These are phyloP conservation scores for Penicillium carneum DNA, from an alignment of 2,329 filamentous ascomycete genomes.

Conservation along the genomic window DNA sequence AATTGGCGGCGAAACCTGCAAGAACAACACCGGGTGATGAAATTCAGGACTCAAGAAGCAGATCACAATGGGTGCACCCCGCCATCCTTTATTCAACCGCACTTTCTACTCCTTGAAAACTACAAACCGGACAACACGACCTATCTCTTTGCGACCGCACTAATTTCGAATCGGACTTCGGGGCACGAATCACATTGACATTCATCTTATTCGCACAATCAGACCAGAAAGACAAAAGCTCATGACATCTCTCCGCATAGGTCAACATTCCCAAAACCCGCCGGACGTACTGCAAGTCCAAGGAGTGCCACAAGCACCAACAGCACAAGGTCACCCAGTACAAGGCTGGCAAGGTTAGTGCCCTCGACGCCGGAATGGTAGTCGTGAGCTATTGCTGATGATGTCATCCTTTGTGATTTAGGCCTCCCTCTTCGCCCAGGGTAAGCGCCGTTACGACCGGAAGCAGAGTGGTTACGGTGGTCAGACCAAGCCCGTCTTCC, in stretches of 20 bases:
- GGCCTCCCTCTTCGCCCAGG: conserved; percentile 94
- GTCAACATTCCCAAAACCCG: conserved; percentile 99
- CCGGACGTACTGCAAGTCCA: conserved; percentile 97
- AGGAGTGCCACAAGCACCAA: conserved; percentile 90
- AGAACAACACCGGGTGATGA: conserved; percentile 4
- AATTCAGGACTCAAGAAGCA: conserved; percentile 1
- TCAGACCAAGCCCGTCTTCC: conserved; percentile 99
- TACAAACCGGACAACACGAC: neutral
- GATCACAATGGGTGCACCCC: conserved; percentile 1
- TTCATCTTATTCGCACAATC: conserved; percentile 14
- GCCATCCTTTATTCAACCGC: neutral
- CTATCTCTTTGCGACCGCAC: conserved; percentile 14
- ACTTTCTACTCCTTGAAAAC: neutral
- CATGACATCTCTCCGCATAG: conserved; percentile 56
- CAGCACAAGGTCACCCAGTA: conserved; percentile 95
- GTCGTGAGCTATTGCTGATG: conserved; percentile 36
- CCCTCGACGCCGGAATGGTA: conserved; percentile 30
- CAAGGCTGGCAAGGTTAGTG: conserved; percentile 86
- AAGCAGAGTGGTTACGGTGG: conserved; percentile 99
- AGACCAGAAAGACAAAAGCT: conserved; percentile 30
- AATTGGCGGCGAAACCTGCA: conserved; percentile 9
- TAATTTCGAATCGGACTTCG: conserved; percentile 23
- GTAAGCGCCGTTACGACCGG: conserved; percentile 99
- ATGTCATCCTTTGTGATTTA: conserved; percentile 44
- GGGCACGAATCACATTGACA: conserved; percentile 17